These are phyloP conservation scores for Aspergillus niger DNA, from an alignment of 2,329 filamentous ascomycete species.

Conservation along the genomic window DNA sequence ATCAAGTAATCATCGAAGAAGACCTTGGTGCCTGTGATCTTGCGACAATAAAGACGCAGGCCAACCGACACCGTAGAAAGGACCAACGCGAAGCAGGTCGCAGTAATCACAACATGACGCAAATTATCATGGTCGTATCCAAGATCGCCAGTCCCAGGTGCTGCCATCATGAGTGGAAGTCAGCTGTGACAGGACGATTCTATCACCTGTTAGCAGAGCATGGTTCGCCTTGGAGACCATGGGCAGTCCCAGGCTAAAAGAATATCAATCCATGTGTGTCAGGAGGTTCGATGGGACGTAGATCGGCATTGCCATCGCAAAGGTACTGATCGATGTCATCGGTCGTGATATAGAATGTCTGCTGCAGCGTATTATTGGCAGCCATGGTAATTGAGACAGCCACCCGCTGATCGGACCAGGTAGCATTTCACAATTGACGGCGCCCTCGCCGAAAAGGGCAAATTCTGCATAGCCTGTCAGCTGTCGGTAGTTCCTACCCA, in stretches of 20 bases:
- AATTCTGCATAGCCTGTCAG: too few relatives aligned
- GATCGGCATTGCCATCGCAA: not conserved
- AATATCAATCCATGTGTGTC: too few relatives aligned
- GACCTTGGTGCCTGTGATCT: slow-evolving; percentile 19
- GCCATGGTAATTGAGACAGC: not conserved
- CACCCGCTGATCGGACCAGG: not conserved
- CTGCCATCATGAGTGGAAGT: not conserved
- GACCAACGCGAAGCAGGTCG: slow-evolving; percentile 27
- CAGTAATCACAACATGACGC: slow-evolving; percentile 30
- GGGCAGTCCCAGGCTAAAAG: too few relatives aligned
- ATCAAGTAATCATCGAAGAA: slow-evolving; percentile 21
- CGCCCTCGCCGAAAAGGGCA: too few relatives aligned
- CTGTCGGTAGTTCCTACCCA: too few relatives aligned
- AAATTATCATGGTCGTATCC: slow-evolving; percentile 27
- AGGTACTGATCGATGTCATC: not conserved
- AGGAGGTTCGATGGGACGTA: not conserved
- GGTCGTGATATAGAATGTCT: not conserved
- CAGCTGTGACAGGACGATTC: not conserved
- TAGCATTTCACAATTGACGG: too few relatives aligned
- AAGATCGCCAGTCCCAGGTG: not conserved
- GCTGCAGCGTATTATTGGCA: not conserved
- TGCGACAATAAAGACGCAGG: slow-evolving; percentile 23
- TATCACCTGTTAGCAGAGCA: too few relatives aligned
- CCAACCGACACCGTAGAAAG: slow-evolving; percentile 26
- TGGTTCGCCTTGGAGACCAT: too few relatives aligned